Base-by-base conservation (phyloP, 495 filamentous ascomycete genomes). In the Xylaria nigripes region DNA sequence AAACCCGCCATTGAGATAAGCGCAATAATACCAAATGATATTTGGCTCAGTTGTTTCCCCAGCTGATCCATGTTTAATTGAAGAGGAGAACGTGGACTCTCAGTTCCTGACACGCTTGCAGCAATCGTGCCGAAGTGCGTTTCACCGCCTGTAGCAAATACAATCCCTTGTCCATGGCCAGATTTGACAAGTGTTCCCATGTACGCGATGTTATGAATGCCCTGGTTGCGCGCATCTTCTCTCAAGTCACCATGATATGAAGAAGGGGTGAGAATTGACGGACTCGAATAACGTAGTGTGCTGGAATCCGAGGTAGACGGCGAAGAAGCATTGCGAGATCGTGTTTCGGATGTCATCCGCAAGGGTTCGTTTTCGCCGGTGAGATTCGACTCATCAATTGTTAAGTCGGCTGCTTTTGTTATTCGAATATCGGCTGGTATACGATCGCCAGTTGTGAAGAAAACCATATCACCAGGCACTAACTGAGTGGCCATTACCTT, bases 91-190 rank as follows among this genome's bases (percentile, higher is more conserved):
- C 93, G 78, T 5, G 93, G 93, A 65, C 87, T 94, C 66, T 96
- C 93, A 34, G 95, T 99, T 48, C 89, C 89, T 41, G 90, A 86
- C 32, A 99, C 78, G 44, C 89, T 94, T 5, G 87, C 84, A 3
- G 91, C 93, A 55, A 99, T 97, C 24, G 86, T 87, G n/a, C 93
- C 93, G 67, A 99, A 99, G 66, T 96, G 89, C 0, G 93, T 99
- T 52, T 87, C 83, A 21, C 85, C 83, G 45, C 93, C 93, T 1
- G 93, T 97, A 3, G 90, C 88, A 67, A 96, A 91, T 9, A 99
- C 93, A 51, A 99, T 83, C 30, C 93, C 93, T 65, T 94, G 90
- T 0, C 93, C 93, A 59, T 99, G 84, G n/a, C 93, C 93, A 8
- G 89, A 94, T 44, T 90, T 89, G 6, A 99, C 94, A 51, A 99